These are phyloP conservation scores for Diaporthe citriasiana DNA, from an alignment of 2,329 filamentous ascomycete species.

Conservation along the genomic window DNA sequence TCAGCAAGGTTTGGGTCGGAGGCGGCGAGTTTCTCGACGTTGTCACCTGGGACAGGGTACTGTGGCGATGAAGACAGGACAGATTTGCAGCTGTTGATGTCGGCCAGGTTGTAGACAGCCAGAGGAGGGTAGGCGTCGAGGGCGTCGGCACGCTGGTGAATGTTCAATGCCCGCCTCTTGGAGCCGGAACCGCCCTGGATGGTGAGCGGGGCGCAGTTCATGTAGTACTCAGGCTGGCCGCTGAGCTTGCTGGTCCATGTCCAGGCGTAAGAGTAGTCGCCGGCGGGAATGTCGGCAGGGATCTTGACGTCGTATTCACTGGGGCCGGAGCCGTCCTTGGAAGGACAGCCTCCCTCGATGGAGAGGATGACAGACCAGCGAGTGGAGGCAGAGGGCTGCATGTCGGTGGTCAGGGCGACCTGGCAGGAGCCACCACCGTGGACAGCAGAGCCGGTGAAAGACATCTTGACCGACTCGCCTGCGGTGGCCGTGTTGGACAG, in stretches of 20 bases:
- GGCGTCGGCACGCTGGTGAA: constrained; percentile 49
- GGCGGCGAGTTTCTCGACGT: constrained; percentile 53
- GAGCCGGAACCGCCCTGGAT: constrained; percentile 57
- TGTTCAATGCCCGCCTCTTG: constrained; percentile 39
- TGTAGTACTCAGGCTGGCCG: constrained; percentile 88
- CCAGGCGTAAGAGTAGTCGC: constrained; percentile 80
- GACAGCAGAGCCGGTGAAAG: constrained; percentile 71
- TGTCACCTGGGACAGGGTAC: constrained; percentile 76
- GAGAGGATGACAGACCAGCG: constrained; percentile 77
- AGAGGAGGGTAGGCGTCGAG: constrained; percentile 65
- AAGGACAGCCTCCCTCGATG: constrained; percentile 68
- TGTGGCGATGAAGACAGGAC: constrained; percentile 69
- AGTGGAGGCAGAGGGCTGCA: constrained; percentile 75
- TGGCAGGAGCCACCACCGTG: constrained; percentile 85
- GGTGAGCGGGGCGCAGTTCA: constrained; percentile 83
- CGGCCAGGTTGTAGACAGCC: constrained; percentile 79
- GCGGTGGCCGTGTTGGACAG: constrained; percentile 72
- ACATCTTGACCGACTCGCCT: constrained; percentile 74
- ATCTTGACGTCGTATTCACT: constrained; percentile 75
- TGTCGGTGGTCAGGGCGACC: constrained; percentile 80
- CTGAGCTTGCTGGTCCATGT: constrained; percentile 79
- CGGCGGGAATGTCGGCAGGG: constrained; percentile 71
- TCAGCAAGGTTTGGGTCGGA: constrained; percentile 31
- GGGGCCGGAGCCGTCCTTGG: constrained; percentile 52
- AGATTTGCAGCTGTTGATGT: constrained; percentile 72